Conservation (phyloP, 179 eudicot genomes). For the Beta corolliflora region DNA sequence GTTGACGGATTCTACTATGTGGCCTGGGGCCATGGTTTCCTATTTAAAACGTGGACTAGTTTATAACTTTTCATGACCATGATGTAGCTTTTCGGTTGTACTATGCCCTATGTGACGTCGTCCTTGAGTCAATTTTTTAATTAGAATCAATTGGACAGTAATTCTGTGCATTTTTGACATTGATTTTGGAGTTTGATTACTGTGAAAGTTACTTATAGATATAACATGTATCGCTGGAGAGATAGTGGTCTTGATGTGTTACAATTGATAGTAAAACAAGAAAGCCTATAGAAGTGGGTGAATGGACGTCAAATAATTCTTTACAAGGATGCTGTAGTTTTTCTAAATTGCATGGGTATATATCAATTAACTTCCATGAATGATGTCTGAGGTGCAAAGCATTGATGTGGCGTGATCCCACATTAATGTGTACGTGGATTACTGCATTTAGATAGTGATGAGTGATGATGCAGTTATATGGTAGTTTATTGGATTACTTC, state of each 20-base stretch:
- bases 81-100: background rate
- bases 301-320: background rate
- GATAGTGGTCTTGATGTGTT: background rate
- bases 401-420: background rate
- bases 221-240: too few species aligned
- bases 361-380: background rate
- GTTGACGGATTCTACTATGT: background rate
- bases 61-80: background rate
- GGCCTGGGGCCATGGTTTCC: background rate
- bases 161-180: background rate
- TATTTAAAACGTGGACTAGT: background rate
- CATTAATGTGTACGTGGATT: background rate
- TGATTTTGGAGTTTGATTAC: background rate
- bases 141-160: background rate
- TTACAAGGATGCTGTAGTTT: background rate
- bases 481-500: background rate
- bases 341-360: background rate
- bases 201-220: background rate
- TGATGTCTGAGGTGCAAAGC: background rate
- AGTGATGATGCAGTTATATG: background rate
- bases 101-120: background rate
- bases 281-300: background rate
- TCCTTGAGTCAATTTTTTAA: background rate
- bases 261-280: background rate
- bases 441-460: background rate